phyloP scores from a whole-genome alignment of 352 stramenopile genomes.

The Phytophthora multivora region DNA sequence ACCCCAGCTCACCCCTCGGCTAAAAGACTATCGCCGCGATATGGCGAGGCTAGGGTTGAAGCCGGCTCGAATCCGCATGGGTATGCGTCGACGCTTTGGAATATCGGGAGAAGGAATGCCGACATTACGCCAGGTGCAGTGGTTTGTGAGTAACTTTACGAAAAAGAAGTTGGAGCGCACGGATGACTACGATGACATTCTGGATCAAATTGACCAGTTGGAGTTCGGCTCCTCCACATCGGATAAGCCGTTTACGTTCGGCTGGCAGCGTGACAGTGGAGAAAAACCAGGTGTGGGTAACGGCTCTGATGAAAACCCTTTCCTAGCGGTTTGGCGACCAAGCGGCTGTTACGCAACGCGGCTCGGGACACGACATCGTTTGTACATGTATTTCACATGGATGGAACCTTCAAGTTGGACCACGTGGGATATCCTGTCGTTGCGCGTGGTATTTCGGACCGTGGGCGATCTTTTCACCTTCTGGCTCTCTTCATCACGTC shows the following conservation, averaged over 20 bases:
- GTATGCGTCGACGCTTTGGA: not conserved
- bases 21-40: constrained; percentile 1
- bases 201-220: not conserved
- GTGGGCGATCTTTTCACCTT: not conserved
- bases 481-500: not conserved
- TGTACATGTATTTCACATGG: constrained; percentile 1
- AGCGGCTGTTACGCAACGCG: not conserved
- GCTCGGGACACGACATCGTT: not conserved
- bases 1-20: not conserved
- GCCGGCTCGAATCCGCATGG: not conserved
- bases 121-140: not conserved
- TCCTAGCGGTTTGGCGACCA: not conserved
- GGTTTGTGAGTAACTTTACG: not conserved
- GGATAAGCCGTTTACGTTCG: not conserved
- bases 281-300: not conserved
- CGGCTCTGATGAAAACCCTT: not conserved
- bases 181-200: not conserved
- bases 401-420: not conserved
- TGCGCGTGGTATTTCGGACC: not conserved
- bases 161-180: not conserved
- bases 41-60: not conserved
- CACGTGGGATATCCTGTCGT: not conserved
- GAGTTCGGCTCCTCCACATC: not conserved
- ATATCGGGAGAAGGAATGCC: not conserved
- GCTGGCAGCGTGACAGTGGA: too few species aligned